These are phyloP conservation scores for Cotoneaster glaucophyllus DNA, from an alignment of 306 rosid species.

Conservation along the genomic window DNA sequence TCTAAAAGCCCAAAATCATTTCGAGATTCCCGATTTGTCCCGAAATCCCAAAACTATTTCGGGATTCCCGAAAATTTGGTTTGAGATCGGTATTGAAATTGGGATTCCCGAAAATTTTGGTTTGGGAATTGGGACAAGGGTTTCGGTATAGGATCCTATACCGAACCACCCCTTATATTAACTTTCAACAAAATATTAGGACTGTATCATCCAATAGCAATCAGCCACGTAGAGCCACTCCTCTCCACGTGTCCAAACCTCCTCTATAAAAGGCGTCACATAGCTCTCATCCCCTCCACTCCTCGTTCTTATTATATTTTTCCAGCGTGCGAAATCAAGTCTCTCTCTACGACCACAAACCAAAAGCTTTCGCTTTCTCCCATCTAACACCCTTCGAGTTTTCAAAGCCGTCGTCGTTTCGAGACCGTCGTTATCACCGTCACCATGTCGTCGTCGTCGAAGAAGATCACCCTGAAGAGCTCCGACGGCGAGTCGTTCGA, in stretches of 20 bases:
- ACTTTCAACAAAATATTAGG: too few relatives aligned
- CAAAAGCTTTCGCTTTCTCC: background rate
- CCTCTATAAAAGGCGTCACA: background rate
- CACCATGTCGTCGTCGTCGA: constrained; percentile 28
- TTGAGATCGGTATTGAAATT: too few relatives aligned
- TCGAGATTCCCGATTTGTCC: too few relatives aligned
- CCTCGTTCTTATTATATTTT: background rate
- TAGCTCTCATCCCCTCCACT: background rate
- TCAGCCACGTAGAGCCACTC: background rate
- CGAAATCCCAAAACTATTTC: too few relatives aligned
- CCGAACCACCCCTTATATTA: too few relatives aligned
- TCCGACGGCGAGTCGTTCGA: constrained; percentile 72
- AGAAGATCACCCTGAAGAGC: constrained; percentile 58
- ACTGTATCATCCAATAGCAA: background rate
- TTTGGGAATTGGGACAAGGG: too few relatives aligned
- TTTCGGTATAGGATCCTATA: too few relatives aligned
- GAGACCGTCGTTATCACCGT: background rate
- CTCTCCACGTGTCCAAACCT: background rate
- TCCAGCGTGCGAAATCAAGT: background rate
- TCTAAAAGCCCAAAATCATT: too few relatives aligned
- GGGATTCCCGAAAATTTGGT: too few relatives aligned
- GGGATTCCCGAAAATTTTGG: too few relatives aligned
- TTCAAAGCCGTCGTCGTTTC: constrained; percentile 2
- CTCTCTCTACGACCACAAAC: background rate
- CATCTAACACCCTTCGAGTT: background rate